These are phyloP conservation scores for Diaporthe australafricana DNA, from an alignment of 2,329 filamentous ascomycete species.

Conservation along the genomic window DNA sequence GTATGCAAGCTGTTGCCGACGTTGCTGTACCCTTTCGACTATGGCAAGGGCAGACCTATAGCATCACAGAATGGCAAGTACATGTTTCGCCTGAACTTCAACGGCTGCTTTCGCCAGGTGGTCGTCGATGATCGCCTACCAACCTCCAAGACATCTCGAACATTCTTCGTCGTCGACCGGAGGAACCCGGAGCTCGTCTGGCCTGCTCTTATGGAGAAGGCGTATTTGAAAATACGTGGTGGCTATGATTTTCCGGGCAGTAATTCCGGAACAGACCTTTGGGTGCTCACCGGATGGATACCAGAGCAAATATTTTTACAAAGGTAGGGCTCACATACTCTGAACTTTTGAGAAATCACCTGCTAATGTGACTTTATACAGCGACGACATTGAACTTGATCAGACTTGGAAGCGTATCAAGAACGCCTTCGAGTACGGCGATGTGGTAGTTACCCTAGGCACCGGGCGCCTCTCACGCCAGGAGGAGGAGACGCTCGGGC, in stretches of 20 bases:
- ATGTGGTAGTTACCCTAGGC: constrained; percentile 90
- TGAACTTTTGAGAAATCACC: too few species aligned
- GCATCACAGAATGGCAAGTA: constrained; percentile 89
- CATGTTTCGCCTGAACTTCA: constrained; percentile 92
- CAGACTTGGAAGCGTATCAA: constrained; percentile 83
- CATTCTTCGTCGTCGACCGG: constrained; percentile 88
- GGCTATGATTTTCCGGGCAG: constrained; percentile 98
- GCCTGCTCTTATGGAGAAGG: constrained; percentile 95
- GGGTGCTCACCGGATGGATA: constrained; percentile 94
- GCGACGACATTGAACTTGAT: constrained; percentile 81
- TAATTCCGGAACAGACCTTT: constrained; percentile 95
- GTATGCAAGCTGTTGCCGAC: constrained; percentile 72
- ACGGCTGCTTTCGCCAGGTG: constrained; percentile 89
- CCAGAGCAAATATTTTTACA: constrained; percentile 95
- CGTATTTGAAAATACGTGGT: constrained; percentile 93
- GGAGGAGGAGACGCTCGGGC: constrained; percentile 83
- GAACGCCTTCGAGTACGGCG: constrained; percentile 78
- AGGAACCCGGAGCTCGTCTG: constrained; percentile 85
- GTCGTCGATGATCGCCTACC: constrained; percentile 91
- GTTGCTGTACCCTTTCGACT: constrained; percentile 81
- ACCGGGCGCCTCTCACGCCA: constrained; percentile 83
- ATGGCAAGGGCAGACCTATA: constrained; percentile 64
- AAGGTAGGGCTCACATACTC: constrained; percentile 55
- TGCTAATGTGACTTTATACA: constrained; percentile 45
- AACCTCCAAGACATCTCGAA: constrained; percentile 77